These are phyloP conservation scores for Camellia japonica DNA, from an alignment of 148 eudicot genomes.

Conservation along the genomic window DNA sequence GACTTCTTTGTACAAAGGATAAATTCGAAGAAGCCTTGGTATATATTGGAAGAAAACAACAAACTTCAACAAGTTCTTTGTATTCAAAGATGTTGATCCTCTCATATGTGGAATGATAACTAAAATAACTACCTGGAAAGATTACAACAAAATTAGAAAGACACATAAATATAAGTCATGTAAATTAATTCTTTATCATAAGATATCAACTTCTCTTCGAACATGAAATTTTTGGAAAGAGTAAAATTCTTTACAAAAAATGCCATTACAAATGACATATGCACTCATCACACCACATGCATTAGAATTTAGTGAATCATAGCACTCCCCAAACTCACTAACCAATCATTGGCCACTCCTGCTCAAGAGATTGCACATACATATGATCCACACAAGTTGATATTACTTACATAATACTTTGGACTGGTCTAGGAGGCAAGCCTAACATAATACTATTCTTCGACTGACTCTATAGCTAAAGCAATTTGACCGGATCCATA, in stretches of 20 bases:
- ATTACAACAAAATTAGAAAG: constrained; percentile 23
- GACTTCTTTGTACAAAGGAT: constrained; percentile 79
- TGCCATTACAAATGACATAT: background rate
- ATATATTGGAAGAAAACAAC: constrained; percentile 75
- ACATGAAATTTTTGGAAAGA: background rate
- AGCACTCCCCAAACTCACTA: background rate
- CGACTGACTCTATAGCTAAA: background rate
- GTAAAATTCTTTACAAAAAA: background rate
- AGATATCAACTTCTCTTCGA: background rate
- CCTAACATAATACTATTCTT: background rate
- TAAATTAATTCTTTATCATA: background rate
- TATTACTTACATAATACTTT: background rate
- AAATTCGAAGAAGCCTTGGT: constrained; percentile 75
- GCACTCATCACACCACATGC: background rate
- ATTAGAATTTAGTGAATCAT: background rate
- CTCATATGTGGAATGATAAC: constrained; percentile 43
- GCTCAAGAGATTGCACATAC: background rate
- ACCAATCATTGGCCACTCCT: background rate
- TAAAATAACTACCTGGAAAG: constrained; percentile 56
- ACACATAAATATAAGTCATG: background rate
- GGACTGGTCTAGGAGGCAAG: background rate
- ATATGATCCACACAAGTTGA: background rate
- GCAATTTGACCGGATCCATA: background rate
- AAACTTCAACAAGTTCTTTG: constrained; percentile 77
- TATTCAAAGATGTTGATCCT: constrained; percentile 61